A percentile compares a stretch with the other conserved stretches of the same genome.
Conservation (phyloP, 2,329 filamentous ascomycete species). For the Myriosclerotinia duriaeana region DNA sequence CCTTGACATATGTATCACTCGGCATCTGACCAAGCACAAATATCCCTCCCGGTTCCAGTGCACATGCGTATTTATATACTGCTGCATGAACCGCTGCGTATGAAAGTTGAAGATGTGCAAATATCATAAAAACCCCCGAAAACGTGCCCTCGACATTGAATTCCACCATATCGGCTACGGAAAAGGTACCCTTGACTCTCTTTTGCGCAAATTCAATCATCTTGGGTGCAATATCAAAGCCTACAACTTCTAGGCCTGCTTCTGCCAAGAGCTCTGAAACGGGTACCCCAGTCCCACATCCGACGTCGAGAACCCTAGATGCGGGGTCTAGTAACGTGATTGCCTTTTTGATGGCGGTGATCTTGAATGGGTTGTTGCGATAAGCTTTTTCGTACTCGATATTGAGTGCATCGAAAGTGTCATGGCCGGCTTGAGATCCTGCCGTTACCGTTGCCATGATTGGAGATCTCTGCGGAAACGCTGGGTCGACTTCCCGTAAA, state of each 20-base stretch:
- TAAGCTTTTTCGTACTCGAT: slow-evolving; percentile 25
- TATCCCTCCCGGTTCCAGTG: slow-evolving; percentile 35
- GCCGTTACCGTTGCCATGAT: slow-evolving; percentile 24
- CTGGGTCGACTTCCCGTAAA: not conserved
- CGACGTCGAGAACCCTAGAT: slow-evolving; percentile 37
- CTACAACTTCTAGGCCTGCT: slow-evolving; percentile 29
- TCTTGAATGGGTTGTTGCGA: slow-evolving; percentile 16
- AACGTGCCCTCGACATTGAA: slow-evolving; percentile 32
- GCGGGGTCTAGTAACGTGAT: slow-evolving; percentile 8
- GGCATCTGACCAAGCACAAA: slow-evolving; percentile 38
- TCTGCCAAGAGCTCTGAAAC: slow-evolving; percentile 34
- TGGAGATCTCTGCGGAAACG: not conserved
- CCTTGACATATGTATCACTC: slow-evolving; percentile 37
- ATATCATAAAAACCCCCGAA: slow-evolving; percentile 39
- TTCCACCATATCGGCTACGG: slow-evolving; percentile 28
- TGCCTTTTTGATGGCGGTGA: slow-evolving; percentile 1
- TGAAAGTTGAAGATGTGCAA: slow-evolving; percentile 36
- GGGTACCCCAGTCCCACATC: slow-evolving; percentile 42
- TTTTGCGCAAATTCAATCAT: slow-evolving; percentile 24
- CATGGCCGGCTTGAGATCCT: slow-evolving; percentile 31
- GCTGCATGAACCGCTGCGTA: slow-evolving; percentile 37
- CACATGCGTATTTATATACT: slow-evolving; percentile 31
- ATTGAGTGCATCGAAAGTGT: slow-evolving; percentile 26
- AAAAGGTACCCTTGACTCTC: slow-evolving; percentile 29
- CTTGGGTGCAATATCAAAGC: slow-evolving; percentile 42